These are phyloP conservation scores for Pleurotus djamor DNA, from an alignment of 768 basidiomycete species.

Conservation along the genomic window DNA sequence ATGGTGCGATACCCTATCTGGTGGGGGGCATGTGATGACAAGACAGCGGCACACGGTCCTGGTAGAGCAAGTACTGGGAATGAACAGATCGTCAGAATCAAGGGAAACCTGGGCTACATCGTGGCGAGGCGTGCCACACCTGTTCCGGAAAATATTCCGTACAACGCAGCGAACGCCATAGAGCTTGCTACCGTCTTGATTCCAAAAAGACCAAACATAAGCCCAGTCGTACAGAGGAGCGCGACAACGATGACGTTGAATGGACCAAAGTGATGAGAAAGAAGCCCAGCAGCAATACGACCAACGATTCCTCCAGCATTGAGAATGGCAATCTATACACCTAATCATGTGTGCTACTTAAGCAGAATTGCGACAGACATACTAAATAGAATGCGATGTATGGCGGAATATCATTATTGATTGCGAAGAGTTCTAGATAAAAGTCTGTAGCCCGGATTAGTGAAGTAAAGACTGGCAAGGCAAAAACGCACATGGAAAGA, in stretches of 20 bases:
- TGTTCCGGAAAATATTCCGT: constrained; percentile 53
- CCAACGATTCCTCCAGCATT: constrained; percentile 53
- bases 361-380: too few species aligned
- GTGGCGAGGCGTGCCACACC: too few species aligned
- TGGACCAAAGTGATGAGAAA: constrained; percentile 48
- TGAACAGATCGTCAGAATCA: constrained; percentile 15
- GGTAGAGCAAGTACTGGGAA: not conserved
- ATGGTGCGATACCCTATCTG: not conserved
- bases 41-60: too few species aligned
- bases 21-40: not conserved
- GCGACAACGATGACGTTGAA: constrained; percentile 48
- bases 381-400: constrained; percentile 50
- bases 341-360: too few species aligned
- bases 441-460: constrained; percentile 33
- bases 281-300: constrained; percentile 51
- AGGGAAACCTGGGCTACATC: too few species aligned
- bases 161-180: constrained; percentile 43
- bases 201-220: constrained; percentile 47
- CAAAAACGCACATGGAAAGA: constrained; percentile 42
- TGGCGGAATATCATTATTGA: constrained; percentile 36
- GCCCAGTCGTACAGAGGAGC: constrained; percentile 32
- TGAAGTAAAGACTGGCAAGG: not conserved
- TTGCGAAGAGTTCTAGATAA: constrained; percentile 51
- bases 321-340: constrained; percentile 50
- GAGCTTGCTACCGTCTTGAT: constrained; percentile 32